Conservation (phyloP, 495 filamentous ascomycete genomes). For the Terfezia boudieri region DNA sequence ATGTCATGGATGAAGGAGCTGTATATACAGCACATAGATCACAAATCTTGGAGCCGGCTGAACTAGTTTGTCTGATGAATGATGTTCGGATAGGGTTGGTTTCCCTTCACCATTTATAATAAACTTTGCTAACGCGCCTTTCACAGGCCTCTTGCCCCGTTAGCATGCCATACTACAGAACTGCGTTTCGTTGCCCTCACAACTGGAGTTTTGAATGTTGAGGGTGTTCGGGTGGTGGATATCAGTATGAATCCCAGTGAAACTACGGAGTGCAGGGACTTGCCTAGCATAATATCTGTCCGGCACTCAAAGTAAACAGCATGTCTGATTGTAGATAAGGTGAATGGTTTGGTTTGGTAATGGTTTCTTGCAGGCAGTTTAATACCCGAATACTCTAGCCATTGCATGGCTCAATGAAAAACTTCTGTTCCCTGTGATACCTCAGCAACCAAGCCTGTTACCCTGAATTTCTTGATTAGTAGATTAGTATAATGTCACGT, state of each 20-base stretch:
- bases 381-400: too few relatives aligned
- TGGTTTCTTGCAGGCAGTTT: too few relatives aligned
- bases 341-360: background rate
- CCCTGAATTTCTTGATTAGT: too few relatives aligned
- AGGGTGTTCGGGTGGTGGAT: slow-evolving; percentile 66
- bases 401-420: too few relatives aligned
- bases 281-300: slow-evolving; percentile 18
- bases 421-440: too few relatives aligned
- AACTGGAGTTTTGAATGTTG: slow-evolving; percentile 51
- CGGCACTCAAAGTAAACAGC: background rate
- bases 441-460: too few relatives aligned
- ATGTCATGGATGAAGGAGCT: slow-evolving; percentile 64
- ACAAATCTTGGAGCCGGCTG: slow-evolving; percentile 44
- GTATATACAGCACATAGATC: slow-evolving; percentile 64
- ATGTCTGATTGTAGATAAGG: background rate
- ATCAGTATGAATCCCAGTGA: slow-evolving; percentile 44
- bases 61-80: slow-evolving; percentile 60
- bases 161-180: slow-evolving; percentile 59
- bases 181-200: slow-evolving; percentile 57
- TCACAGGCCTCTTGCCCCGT: slow-evolving; percentile 42
- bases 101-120: background rate
- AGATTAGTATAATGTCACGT: too few relatives aligned
- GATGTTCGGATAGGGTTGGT: slow-evolving; percentile 62
- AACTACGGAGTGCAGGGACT: slow-evolving; percentile 18
- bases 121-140: background rate